Evolutionary conservation across 1,284 basidiomycete species (phyloP).

Genomic region (Veloboletus limbatus): DNA sequence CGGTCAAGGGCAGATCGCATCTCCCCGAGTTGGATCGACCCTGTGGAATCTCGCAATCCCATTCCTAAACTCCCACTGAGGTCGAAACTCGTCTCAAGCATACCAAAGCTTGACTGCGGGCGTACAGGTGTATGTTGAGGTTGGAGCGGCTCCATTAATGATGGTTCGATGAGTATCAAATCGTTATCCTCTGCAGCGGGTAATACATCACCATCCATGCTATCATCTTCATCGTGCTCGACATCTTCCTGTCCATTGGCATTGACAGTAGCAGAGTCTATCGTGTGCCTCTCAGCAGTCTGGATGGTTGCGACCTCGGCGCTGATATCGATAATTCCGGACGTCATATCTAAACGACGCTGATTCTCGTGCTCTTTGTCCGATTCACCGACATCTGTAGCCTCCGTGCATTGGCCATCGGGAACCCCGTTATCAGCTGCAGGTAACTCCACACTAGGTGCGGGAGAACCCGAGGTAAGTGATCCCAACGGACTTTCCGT

Average conservation of each 20-base stretch:
- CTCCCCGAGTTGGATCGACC: slow-evolving; percentile 53
- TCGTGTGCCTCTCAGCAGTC: slow-evolving; percentile 40
- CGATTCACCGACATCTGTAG: not conserved
- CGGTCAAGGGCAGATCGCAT: slow-evolving; percentile 76
- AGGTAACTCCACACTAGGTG: not conserved
- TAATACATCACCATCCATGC: not conserved
- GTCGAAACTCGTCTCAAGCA: slow-evolving; percentile 33
- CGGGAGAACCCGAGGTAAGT: slow-evolving; percentile 12
- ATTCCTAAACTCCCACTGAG: slow-evolving; percentile 30
- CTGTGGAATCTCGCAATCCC: slow-evolving; percentile 29
- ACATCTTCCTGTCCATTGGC: not conserved
- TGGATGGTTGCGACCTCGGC: slow-evolving; percentile 47
- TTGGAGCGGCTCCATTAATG: slow-evolving; percentile 6
- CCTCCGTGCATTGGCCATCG: not conserved
- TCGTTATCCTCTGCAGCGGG: not conserved
- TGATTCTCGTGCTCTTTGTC: slow-evolving; percentile 13
- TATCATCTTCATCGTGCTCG: not conserved
- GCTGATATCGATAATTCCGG: slow-evolving; percentile 36
- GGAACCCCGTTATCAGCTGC: not conserved
- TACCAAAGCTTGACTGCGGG: slow-evolving; percentile 17
- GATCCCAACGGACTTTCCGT: slow-evolving; percentile 38
- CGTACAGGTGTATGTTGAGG: slow-evolving; percentile 7
- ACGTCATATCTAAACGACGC: slow-evolving; percentile 8
- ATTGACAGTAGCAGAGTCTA: slow-evolving; percentile 21
- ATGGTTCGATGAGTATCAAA: not conserved